A percentile compares a stretch with the other conserved stretches of the same genome.
Evolutionary conservation across 441 rosid species (phyloP).

Genomic region (Jatropha multifida): DNA sequence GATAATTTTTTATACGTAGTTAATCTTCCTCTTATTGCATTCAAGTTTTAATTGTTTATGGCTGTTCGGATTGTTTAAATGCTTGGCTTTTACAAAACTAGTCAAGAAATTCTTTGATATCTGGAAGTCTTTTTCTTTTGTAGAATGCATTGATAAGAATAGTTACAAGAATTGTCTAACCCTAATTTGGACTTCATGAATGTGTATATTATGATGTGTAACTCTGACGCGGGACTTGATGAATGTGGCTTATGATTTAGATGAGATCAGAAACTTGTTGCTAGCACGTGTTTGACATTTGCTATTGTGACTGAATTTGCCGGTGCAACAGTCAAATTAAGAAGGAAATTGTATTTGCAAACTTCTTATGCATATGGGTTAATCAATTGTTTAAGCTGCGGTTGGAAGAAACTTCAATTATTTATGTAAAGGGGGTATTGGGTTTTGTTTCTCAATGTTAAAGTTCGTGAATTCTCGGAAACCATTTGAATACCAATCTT

Average conservation of each 20-base stretch:
- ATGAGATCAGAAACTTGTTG: neutral
- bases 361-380: neutral
- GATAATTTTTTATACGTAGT: neutral
- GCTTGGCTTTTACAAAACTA: neutral
- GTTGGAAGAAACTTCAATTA: neutral
- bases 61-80: neutral
- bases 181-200: neutral
- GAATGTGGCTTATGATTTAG: neutral
- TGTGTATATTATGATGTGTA: neutral
- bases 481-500: neutral
- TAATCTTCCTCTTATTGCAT: neutral
- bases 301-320: neutral
- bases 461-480: neutral
- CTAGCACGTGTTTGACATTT: neutral
- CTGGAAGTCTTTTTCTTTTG: neutral
- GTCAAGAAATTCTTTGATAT: neutral
- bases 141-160: no score
- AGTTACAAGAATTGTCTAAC: no score
- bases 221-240: neutral
- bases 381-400: neutral
- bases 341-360: neutral
- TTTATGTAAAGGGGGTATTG: neutral
- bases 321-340: neutral
- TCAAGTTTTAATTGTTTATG: neutral
- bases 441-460: neutral